These are phyloP conservation scores for Candida silvicultrix DNA, from an alignment of 805 yeast species.

Conservation along the genomic window DNA sequence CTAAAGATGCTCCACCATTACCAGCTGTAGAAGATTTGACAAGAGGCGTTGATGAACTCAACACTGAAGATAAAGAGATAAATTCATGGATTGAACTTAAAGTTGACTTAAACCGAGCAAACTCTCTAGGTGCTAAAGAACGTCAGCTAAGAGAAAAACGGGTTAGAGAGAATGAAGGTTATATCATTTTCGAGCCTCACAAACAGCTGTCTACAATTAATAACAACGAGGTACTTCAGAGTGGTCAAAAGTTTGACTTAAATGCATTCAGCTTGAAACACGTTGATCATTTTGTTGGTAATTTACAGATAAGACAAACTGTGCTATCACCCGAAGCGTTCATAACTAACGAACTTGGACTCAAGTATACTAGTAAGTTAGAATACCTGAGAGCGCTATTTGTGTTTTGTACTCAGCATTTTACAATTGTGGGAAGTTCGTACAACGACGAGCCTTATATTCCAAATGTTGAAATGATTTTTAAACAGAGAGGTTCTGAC, in stretches of 20 bases:
- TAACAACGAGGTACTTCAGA: slow-evolving; percentile 37
- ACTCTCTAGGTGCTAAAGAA: slow-evolving; percentile 61
- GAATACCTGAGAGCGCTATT: slow-evolving; percentile 65
- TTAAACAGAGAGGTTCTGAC: slow-evolving; percentile 47
- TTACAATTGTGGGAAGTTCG: slow-evolving; percentile 35
- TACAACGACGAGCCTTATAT: slow-evolving; percentile 30
- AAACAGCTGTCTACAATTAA: slow-evolving; percentile 37
- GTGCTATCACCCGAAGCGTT: slow-evolving; percentile 47
- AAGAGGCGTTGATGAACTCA: slow-evolving; percentile 12
- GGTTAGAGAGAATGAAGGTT: slow-evolving; percentile 52
- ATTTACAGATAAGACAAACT: slow-evolving; percentile 25
- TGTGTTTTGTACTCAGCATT: slow-evolving; percentile 55
- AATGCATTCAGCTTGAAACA: slow-evolving; percentile 28
- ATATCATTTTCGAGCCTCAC: slow-evolving; percentile 59
- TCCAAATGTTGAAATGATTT: slow-evolving; percentile 35
- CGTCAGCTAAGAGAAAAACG: slow-evolving; percentile 64
- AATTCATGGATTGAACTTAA: slow-evolving; percentile 46
- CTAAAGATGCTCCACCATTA: slow-evolving; percentile 22
- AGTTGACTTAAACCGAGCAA: slow-evolving; percentile 65
- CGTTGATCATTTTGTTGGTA: slow-evolving; percentile 38
- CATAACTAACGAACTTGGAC: slow-evolving; percentile 44
- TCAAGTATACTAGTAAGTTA: slow-evolving; percentile 43
- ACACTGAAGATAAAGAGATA: slow-evolving; percentile 33
- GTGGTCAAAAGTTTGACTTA: slow-evolving; percentile 23
- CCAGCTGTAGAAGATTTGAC: slow-evolving; percentile 18